Base-by-base conservation (phyloP, 345 rosid species). In the Passiflora organensis region DNA sequence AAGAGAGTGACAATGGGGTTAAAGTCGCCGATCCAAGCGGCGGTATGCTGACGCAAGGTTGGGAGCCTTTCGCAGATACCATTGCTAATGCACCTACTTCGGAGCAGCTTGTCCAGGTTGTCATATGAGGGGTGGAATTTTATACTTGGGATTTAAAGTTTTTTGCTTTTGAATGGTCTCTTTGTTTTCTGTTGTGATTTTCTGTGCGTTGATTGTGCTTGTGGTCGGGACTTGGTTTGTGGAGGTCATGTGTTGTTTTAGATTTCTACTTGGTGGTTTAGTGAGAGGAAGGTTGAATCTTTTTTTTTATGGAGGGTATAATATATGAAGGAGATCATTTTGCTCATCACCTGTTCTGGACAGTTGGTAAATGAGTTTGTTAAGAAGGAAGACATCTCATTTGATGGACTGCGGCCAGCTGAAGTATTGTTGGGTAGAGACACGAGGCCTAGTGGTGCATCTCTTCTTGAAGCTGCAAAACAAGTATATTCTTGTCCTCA, bases 61-160 rank as follows among this genome's bases (percentile, higher is more conserved):
- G 99, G 99, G 96, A 89, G 58, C 99, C 99, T 0, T 86, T 91
- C 32, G 91, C 96, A 0, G 87, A 89, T 69, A 76, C 84, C 21
- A 79, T 91, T 57, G 91, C 94, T 12, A 80, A 81, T 66, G 87
- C 94, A 0, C 52, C 84, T 19, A 73, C 84, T 59, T 67, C 84
- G 1, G 55, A 69, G 25, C n/a, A 65, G 14, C 86, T 91, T 6
- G 64, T 86, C 43, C 77, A 74, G 64, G 89, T 82, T 25, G 53
- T 47, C 49, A 14, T 14, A 4, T 41, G n/a, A 12, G 14, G 5
- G 34, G 34, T 38, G 14, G 53, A 2, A 32, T 6, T 0, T 16
- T 25, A 15, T 12, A 13, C 17, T 16, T 14, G 16, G 41, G 4
- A 1, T n/a, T 10, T 41, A 8, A 41, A 16, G 5, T 12, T 45